Evolutionary conservation across 352 stramenopile species (phyloP), one percentile per base, ranked within the genome.

Genomic region (Pythium vanterpoolii): DNA sequence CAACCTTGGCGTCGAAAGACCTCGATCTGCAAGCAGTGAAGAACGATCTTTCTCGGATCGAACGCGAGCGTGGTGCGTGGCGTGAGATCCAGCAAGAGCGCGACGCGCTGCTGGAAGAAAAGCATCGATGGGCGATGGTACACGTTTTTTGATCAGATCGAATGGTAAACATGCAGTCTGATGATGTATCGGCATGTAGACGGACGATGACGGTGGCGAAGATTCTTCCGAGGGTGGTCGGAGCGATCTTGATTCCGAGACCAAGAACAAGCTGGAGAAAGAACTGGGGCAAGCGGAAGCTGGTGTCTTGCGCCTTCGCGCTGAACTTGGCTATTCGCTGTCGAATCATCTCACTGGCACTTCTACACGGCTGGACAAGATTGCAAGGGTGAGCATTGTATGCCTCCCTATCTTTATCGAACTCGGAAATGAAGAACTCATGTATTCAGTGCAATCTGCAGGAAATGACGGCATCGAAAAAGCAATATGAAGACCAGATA

Each of bases 91-190:
- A 92, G 58, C 62, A 73, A n/a, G 84, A 94, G 56, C 74, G 84
- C 9, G 84, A 94, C 56, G 82, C 76, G 10, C 53, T 94, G 14
- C 50, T 92, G 8, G 78, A 92, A 62, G 84, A 94, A 68, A 94
- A 94, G 46, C 84, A 94, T 60, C 82, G 83, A 11, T 94, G 84
- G 84, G 80, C 79, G 28, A 86, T 89, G 80, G 81, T 90, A 59
- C n/a, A n/a, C 19, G 68, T 60, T 1, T 10, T 30, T 5, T 5
- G 9, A 16, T 34, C 19, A 5, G n/a, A 40, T 6, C 0, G 16
- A 19, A 40, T n/a, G 8, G 33, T 18, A 45, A 36, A 47, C 5
- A 38, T 39, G 11, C 4, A 45, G 31, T 8, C 31, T 38, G 31
- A 38, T 14, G 31, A 24, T 27, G 16, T 56, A 8, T 47, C 47